These are phyloP conservation scores for Skeletonema marinoi DNA, from an alignment of 108 stramenopile genomes.

Conservation along the genomic window DNA sequence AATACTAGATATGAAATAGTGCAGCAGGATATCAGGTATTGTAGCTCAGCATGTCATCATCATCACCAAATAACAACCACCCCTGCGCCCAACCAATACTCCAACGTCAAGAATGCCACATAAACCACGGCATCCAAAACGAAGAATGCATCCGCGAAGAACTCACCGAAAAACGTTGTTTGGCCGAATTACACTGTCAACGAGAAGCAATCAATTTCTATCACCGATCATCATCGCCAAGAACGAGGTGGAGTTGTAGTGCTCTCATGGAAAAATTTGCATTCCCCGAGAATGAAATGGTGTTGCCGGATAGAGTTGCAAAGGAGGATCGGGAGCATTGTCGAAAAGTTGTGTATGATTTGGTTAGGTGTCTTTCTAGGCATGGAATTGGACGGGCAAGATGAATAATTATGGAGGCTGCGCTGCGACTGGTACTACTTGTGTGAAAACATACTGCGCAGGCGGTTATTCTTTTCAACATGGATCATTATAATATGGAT, in stretches of 20 bases:
- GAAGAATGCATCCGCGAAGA: slow-evolving; percentile 33
- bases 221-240: not conserved
- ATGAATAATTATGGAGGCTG: not conserved
- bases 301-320: slow-evolving; percentile 5
- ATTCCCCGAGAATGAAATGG: slow-evolving; percentile 16
- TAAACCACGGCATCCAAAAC: slow-evolving; percentile 14
- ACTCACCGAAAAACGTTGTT: slow-evolving; percentile 24
- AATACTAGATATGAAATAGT: too few relatives aligned
- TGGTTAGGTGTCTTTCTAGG: slow-evolving; percentile 22
- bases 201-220: slow-evolving; percentile 23
- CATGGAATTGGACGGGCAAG: slow-evolving; percentile 6
- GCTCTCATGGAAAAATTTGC: slow-evolving; percentile 17
- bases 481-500: too few relatives aligned
- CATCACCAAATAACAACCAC: not conserved
- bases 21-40: too few relatives aligned
- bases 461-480: too few relatives aligned
- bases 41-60: too few relatives aligned
- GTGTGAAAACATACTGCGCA: too few relatives aligned
- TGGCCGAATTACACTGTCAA: slow-evolving; percentile 21
- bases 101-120: slow-evolving; percentile 17
- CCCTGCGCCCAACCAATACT: slow-evolving; percentile 10
- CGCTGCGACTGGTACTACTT: too few relatives aligned
- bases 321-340: slow-evolving; percentile 20
- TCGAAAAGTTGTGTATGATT: slow-evolving; percentile 22
- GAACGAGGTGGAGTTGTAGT: slow-evolving; percentile 8